Base-by-base conservation (phyloP, 306 rosid genomes). In the Senna siamea region DNA sequence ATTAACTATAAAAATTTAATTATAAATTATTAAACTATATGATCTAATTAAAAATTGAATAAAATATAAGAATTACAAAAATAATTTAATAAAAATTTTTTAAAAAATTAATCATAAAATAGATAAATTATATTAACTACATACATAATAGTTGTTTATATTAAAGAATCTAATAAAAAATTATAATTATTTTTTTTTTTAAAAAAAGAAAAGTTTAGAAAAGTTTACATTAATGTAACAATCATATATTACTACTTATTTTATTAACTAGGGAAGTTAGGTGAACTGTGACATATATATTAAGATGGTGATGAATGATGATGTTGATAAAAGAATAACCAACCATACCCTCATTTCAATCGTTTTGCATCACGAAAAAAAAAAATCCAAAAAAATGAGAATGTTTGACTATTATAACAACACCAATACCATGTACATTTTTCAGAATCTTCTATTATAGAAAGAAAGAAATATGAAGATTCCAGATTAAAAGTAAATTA, bases 391-490 rank as follows among this genome's bases (percentile, higher is more conserved):
- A 34, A 15, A 34, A 38, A 38, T 0, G 2, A 11, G 8, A 18
- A 62, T 13, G 17, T 38, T 63, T 10, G 51, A 19, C 69, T 19
- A 18, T 2, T 10, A 35, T 6, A 37, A 37, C 40, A 37, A 37
- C 3, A 5, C 9, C 40, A 37, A 37, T 0, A 5, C 9, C 9
- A 2, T 40, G 7, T 64, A 9, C 1, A 50, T 9, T 2, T 18
- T 37, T 62, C 32, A 37, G 20, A 9, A 7, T 37, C 14, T 61
- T 61, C n/a, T n/a, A n/a, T n/a, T n/a, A 44, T n/a, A 60, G 10
- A 61, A 61, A 73, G 28, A 22, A 59, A 59, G n/a, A 47, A 72
- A 30, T 9, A 58, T 6, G 68, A 13, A 46, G 44, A 43, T 57
- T 57, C 5, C 8, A 26, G 3, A 26, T 26, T 26, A 26, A 26